phyloP scores from a whole-genome alignment of 2,329 filamentous ascomycete species.

The Stachybotrys chartarum region DNA sequence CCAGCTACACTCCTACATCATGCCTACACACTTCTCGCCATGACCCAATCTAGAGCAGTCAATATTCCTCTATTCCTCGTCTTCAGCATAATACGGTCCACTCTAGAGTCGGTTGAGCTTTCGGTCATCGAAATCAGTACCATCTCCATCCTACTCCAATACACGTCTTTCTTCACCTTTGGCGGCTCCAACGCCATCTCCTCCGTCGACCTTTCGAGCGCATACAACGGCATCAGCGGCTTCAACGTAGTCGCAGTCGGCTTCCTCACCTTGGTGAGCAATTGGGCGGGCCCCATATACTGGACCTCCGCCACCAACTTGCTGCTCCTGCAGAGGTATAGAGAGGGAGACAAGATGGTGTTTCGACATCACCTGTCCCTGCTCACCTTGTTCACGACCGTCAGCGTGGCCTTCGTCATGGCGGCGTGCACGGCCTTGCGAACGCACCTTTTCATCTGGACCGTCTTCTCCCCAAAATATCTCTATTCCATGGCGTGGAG shows the following conservation, averaged over 20 bases:
- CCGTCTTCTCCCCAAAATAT: constrained; percentile 95
- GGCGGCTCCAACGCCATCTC: constrained; percentile 93
- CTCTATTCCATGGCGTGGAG: constrained; percentile 88
- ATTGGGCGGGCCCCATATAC: constrained; percentile 88
- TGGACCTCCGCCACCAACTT: constrained; percentile 65
- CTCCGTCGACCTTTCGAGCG: constrained; percentile 87
- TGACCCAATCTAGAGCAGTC: constrained; percentile 78
- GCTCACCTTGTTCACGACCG: constrained; percentile 63
- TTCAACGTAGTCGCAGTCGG: constrained; percentile 82
- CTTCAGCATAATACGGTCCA: constrained; percentile 53
- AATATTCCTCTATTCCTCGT: constrained; percentile 83
- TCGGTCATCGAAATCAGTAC: constrained; percentile 54
- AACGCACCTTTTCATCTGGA: constrained; percentile 96
- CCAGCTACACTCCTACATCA: constrained; percentile 49
- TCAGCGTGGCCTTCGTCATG: constrained; percentile 70
- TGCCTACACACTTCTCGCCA: constrained; percentile 67
- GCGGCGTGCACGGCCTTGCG: constrained; percentile 75
- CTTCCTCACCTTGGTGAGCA: constrained; percentile 74
- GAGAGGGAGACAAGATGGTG: constrained; percentile 17
- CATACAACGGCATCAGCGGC: constrained; percentile 81
- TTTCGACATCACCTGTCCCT: constrained; percentile 49
- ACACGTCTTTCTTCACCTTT: constrained; percentile 80
- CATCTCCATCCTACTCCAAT: constrained; percentile 69
- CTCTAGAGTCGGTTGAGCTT: constrained; percentile 40
- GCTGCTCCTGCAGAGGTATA: constrained; percentile 39